Evolutionary conservation across 2,329 filamentous ascomycete genomes (phyloP).

Genomic region (Aureobasidium namibiae): DNA sequence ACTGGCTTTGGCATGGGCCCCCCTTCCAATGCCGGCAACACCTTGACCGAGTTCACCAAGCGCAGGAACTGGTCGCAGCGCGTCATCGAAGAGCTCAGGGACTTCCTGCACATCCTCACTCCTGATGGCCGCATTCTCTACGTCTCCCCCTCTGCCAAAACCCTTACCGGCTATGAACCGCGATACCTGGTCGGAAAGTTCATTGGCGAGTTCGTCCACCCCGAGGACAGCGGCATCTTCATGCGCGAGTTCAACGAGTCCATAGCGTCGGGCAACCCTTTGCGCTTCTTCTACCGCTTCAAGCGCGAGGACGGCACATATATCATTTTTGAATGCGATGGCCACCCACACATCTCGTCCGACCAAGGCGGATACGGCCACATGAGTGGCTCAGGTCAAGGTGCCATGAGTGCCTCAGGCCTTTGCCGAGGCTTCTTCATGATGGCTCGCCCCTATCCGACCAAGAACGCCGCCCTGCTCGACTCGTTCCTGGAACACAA

Average conservation of each 20-base stretch:
- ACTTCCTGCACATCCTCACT: slow-evolving; percentile 81
- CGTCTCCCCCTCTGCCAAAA: slow-evolving; percentile 68
- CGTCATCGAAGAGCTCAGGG: slow-evolving; percentile 80
- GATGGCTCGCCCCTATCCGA: slow-evolving; percentile 84
- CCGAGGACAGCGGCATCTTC: slow-evolving; percentile 76
- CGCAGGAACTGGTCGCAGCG: slow-evolving; percentile 76
- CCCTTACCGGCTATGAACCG: slow-evolving; percentile 65
- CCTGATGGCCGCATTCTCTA: slow-evolving; percentile 77
- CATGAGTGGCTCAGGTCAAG: slow-evolving; percentile 50
- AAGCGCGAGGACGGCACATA: slow-evolving; percentile 65
- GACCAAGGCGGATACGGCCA: slow-evolving; percentile 42
- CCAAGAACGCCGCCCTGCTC: slow-evolving; percentile 72
- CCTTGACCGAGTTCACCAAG: slow-evolving; percentile 58
- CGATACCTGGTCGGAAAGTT: slow-evolving; percentile 66
- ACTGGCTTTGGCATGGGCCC: slow-evolving; percentile 43
- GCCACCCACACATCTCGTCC: slow-evolving; percentile 77
- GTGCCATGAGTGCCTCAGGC: slow-evolving; percentile 40
- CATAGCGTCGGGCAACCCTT: slow-evolving; percentile 67
- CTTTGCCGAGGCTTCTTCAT: slow-evolving; percentile 89
- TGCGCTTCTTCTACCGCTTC: slow-evolving; percentile 83
- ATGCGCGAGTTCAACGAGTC: slow-evolving; percentile 83
- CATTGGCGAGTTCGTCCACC: slow-evolving; percentile 75
- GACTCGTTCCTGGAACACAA: slow-evolving; percentile 96
- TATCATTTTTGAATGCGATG: slow-evolving; percentile 81
- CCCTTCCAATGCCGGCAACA: slow-evolving; percentile 41